Base-by-base conservation (phyloP, 208 protist species). In the Spongospora subterranea region DNA sequence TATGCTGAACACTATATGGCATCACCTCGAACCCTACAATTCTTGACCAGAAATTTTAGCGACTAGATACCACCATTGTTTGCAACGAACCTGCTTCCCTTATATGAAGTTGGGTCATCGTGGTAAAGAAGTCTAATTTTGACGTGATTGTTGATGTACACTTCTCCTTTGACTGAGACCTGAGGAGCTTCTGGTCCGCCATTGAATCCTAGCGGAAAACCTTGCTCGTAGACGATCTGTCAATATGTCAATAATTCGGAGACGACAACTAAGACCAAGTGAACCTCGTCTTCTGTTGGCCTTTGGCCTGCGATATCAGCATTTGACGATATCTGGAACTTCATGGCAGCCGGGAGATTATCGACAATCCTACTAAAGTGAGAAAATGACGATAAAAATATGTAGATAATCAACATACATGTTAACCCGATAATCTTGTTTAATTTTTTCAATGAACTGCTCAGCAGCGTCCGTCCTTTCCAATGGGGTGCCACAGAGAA, bases 11-110 rank as follows among this genome's bases (percentile, higher is more conserved):
- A 45, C 91, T 94, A 38, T 60, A n/a, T n/a, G 95, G 93, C 32
- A 92, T 46, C 0, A 96, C 92, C 60, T 95, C 94, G 46, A 96
- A 97, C 60, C 95, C 94, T 17, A 97, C 95, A 13, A 97, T 93
- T 43, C 94, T 90, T 45, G 43, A 66, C 39, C 6, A 35, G 17
- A 82, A 43, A 40, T 40, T 24, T 11, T 43, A 76, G 20, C 89
- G 29, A 29, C 54, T 32, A 39, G 39, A 39, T 39, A 39, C 20
- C 89, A 39, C 13, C 89, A 40, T 90, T 24, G 1, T 29, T 24
- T 29, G n/a, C 1, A 43, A 20, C 1, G 1, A 77, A 77, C 46
- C 89, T 1, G 35, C 35, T 91, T 32, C 91, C 89, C 1, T 38
- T 45, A 53, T 64, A 92, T 0, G 91, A 92, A 24, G 89, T 45